Percentiles rank a stretch among this genome's conserved stretches.
Evolutionary conservation across 2,329 filamentous ascomycete genomes (phyloP).

Genomic region (Trichoderma afroharzianum): DNA sequence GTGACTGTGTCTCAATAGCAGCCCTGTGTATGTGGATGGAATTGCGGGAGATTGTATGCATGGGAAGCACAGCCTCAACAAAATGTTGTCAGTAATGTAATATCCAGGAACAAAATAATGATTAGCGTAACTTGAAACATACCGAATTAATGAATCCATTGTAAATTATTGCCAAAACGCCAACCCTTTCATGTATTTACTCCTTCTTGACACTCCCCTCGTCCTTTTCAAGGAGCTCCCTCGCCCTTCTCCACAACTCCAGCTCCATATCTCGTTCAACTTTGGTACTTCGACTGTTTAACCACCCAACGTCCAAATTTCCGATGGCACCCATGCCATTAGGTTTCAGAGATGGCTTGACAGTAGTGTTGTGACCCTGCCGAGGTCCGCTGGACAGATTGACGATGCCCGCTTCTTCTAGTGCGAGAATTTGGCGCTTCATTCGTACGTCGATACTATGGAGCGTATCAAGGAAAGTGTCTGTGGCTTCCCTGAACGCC

Average conservation of each 20-base stretch:
- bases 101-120: background rate
- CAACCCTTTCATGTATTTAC: background rate
- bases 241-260: conserved; percentile 63
- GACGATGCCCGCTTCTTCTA: conserved; percentile 79
- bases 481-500: conserved; percentile 57
- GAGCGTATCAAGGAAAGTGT: conserved; percentile 67
- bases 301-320: conserved; percentile 75
- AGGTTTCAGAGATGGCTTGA: conserved; percentile 48
- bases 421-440: conserved; percentile 62
- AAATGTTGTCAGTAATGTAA: background rate
- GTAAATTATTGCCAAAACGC: background rate
- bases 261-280: conserved; percentile 80
- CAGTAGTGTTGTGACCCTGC: conserved; percentile 30
- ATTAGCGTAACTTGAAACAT: background rate
- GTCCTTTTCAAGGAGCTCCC: conserved; percentile 36
- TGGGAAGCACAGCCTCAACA: background rate
- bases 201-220: conserved; percentile 21
- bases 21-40: background rate
- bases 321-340: conserved; percentile 55
- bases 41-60: background rate
- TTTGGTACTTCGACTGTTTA: conserved; percentile 81
- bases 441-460: conserved; percentile 72
- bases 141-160: background rate
- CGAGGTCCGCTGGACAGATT: conserved; percentile 39
- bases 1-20: too few species aligned